Conservation (phyloP, 2,329 filamentous ascomycete genomes). For the Pestalotiopsis fici region DNA sequence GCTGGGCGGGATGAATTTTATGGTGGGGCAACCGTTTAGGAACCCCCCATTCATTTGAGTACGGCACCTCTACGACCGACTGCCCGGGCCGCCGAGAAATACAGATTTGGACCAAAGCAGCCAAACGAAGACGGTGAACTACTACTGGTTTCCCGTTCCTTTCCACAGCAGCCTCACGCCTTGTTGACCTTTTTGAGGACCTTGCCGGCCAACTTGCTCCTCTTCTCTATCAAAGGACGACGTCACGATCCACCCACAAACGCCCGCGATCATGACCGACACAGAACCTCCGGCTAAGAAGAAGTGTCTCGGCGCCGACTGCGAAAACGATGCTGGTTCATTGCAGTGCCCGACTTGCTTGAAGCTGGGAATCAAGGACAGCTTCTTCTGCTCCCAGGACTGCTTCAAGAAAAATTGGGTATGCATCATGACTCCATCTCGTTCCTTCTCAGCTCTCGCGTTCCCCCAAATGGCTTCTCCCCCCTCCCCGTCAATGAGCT, state of each 20-base stretch:
- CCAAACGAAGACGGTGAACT: neutral
- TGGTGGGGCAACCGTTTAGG: neutral
- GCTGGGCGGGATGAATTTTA: neutral
- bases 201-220: neutral
- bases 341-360: conserved; percentile 95
- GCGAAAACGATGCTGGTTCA: conserved; percentile 80
- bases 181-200: neutral
- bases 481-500: conserved; percentile 3
- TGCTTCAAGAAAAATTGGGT: conserved; percentile 99
- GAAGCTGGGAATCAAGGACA: conserved; percentile 83
- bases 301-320: conserved; percentile 81
- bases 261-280: conserved; percentile 37
- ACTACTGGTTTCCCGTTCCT: neutral
- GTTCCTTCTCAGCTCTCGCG: neutral
- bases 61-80: neutral
- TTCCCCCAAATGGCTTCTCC: neutral
- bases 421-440: conserved; percentile 36
- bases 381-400: conserved; percentile 96
- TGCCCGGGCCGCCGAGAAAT: neutral
- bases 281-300: conserved; percentile 56
- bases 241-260: neutral
- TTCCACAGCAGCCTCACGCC: too few species aligned
- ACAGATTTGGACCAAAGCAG: neutral
- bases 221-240: neutral
- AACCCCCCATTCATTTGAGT: neutral